Percentiles rank a stretch among this genome's conserved stretches.
phyloP scores from a whole-genome alignment of 768 basidiomycete genomes.

The Auriscalpium orientale region DNA sequence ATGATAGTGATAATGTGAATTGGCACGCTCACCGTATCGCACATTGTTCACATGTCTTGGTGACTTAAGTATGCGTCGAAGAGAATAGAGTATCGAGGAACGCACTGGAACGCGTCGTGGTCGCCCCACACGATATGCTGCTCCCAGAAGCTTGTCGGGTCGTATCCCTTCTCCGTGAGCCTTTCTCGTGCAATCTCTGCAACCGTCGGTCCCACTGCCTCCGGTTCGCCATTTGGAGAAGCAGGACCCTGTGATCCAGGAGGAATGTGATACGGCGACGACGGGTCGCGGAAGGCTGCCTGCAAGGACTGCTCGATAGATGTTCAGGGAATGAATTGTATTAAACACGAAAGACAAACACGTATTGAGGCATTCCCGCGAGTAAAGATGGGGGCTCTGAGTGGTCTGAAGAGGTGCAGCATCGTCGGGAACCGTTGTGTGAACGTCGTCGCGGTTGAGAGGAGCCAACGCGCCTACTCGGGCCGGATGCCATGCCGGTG shows the following conservation, averaged over 20 bases:
- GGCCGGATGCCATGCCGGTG: too few relatives aligned
- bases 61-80: too few relatives aligned
- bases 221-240: constrained; percentile 40
- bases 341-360: background rate
- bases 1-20: background rate
- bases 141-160: constrained; percentile 66
- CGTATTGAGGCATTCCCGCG: background rate
- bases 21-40: constrained; percentile 47
- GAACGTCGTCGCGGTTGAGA: too few relatives aligned
- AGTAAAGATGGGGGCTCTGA: too few relatives aligned
- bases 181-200: constrained; percentile 34
- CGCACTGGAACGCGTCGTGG: constrained; percentile 71
- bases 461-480: too few relatives aligned
- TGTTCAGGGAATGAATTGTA: background rate
- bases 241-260: constrained; percentile 54
- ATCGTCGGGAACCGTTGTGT: too few relatives aligned
- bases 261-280: constrained; percentile 57
- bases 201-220: constrained; percentile 6
- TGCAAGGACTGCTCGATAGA: constrained; percentile 41
- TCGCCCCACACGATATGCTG: constrained; percentile 77
- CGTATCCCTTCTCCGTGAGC: constrained; percentile 44
- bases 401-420: too few relatives aligned
- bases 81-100: constrained; percentile 1
- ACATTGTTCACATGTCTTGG: constrained; percentile 73
- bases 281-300: constrained; percentile 53